Conservation (phyloP, 1,284 basidiomycete species). For the Ceratobasidium papillatum region DNA sequence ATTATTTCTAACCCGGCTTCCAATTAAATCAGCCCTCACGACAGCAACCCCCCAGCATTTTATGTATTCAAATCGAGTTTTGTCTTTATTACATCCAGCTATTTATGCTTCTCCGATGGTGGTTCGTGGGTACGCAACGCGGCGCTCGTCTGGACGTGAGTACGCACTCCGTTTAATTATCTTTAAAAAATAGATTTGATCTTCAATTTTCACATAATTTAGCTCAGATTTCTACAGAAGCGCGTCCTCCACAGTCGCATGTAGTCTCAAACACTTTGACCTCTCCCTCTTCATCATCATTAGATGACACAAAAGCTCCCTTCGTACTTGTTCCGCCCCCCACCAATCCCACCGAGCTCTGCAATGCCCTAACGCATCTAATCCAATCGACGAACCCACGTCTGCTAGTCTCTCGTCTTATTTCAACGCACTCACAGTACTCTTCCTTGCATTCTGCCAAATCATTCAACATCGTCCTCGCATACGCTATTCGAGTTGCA, state of each 20-base stretch:
- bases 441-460: background rate
- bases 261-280: background rate
- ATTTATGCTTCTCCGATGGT: background rate
- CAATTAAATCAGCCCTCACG: slow-evolving; percentile 1
- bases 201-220: background rate
- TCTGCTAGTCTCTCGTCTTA: slow-evolving; percentile 3
- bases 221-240: background rate
- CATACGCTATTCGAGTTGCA: slow-evolving; percentile 17
- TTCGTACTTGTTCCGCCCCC: slow-evolving; percentile 26
- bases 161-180: background rate
- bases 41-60: slow-evolving; percentile 11
- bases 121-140: slow-evolving; percentile 30
- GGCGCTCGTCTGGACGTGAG: slow-evolving; percentile 11
- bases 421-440: slow-evolving; percentile 26
- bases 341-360: slow-evolving; percentile 2
- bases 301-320: background rate
- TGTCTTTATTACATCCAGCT: slow-evolving; percentile 29
- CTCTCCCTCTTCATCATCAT: background rate
- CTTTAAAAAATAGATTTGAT: background rate
- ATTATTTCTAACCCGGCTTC: background rate
- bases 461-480: slow-evolving; percentile 30
- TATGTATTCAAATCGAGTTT: slow-evolving; percentile 17
- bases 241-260: background rate
- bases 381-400: slow-evolving; percentile 26
- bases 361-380: slow-evolving; percentile 20